Percentiles rank a stretch among this genome's conserved stretches.
Evolutionary conservation across 768 basidiomycete genomes (phyloP).

Genomic region (Boletus rubescentipes): DNA sequence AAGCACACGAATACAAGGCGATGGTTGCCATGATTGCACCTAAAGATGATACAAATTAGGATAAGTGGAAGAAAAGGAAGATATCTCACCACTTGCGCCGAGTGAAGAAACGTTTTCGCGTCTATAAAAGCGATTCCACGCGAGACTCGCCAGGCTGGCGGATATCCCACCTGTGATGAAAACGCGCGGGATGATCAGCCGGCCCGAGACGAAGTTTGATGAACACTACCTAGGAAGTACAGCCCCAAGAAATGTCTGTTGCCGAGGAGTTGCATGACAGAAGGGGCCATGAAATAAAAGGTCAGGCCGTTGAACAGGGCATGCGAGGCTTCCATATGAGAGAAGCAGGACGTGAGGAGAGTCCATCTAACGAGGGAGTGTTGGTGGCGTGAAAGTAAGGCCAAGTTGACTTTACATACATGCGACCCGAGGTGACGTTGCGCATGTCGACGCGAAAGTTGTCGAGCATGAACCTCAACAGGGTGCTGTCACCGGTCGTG

Average conservation of each 20-base stretch:
- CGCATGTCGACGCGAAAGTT: slow-evolving; percentile 64
- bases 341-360: slow-evolving; percentile 66
- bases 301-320: slow-evolving; percentile 77
- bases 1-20: slow-evolving; percentile 70
- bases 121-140: slow-evolving; percentile 43
- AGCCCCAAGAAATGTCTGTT: slow-evolving; percentile 64
- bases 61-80: background rate
- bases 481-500: slow-evolving; percentile 39
- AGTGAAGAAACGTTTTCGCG: slow-evolving; percentile 37
- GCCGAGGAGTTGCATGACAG: slow-evolving; percentile 62
- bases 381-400: background rate
- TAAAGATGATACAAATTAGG: slow-evolving; percentile 23
- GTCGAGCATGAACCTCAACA: slow-evolving; percentile 49
- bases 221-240: slow-evolving; percentile 67
- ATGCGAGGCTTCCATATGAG: slow-evolving; percentile 60
- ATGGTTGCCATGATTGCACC: slow-evolving; percentile 71
- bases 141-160: slow-evolving; percentile 47
- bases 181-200: background rate
- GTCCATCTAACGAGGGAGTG: slow-evolving; percentile 58
- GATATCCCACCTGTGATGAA: slow-evolving; percentile 53
- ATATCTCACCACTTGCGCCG: slow-evolving; percentile 72
- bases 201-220: background rate
- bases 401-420: slow-evolving; percentile 42
- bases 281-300: slow-evolving; percentile 72
- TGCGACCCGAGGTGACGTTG: slow-evolving; percentile 62